Evolutionary conservation across 805 yeast genomes (phyloP), one percentile per base, ranked within the genome.

Genomic region (Teunomyces pallodes): DNA sequence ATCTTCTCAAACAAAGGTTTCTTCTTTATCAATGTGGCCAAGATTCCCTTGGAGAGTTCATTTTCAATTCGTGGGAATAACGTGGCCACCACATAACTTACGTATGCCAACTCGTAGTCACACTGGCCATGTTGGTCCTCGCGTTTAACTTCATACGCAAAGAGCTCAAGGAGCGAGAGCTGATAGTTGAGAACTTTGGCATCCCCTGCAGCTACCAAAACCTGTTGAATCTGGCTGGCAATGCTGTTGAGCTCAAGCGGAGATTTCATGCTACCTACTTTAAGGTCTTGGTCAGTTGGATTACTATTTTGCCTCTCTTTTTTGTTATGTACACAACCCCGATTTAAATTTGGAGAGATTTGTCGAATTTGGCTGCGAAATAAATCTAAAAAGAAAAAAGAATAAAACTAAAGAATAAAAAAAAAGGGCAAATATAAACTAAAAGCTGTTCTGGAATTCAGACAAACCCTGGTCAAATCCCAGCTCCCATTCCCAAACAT

Each of bases 401-500:
- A 30, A 30, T 5, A 29, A 3, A 29, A 20, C 24, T 20, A 5
- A 20, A 20, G 24, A 20, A 20, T 5, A 16, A 16, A 2, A 10
- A 30, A 30, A 30, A n/a, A 10, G n/a, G 24, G 24, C 24, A 20
- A 20, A 20, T 6, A 20, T 20, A 20, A 20, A 20, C 16, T 33
- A 33, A 13, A 33, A 33, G 27, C 40, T 32, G 20, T 35, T 24
- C 12, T 17, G 30, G 36, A 76, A 83, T 43, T 73, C 74, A 32
- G 66, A 64, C 30, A 80, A 55, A 0, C 90, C 97, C 42, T 78
- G 77, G 43, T 79, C 80, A 59, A 81, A 90, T 0, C 96, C 97
- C 56, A 86, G 95, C 26, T 86, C 90, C 86, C 89, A 92, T 65
- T 87, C 96, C 96, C 97, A 92, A 46, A 82, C 47, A 59, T 74